These are phyloP conservation scores for Kluyveromyces nonfermentans DNA, from an alignment of 805 yeast species.

Conservation along the genomic window DNA sequence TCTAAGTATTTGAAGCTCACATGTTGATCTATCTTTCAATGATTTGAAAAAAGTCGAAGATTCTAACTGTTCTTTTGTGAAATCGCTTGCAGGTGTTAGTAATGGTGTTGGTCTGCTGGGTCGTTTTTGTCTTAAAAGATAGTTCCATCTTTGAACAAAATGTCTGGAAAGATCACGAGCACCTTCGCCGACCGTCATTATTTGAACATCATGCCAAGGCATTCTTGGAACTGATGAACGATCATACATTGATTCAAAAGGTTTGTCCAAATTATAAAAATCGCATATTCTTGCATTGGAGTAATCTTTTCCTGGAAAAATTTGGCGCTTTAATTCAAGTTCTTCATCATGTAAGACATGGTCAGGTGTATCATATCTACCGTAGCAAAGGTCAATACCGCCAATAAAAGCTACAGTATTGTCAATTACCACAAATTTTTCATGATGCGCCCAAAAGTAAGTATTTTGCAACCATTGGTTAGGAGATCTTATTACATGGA, in stretches of 20 bases:
- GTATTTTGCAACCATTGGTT: conserved; percentile 90
- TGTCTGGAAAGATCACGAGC: conserved; percentile 91
- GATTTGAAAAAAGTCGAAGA: conserved; percentile 35
- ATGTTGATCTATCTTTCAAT: conserved; percentile 59
- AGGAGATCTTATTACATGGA: conserved; percentile 89
- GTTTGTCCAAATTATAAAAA: conserved; percentile 69
- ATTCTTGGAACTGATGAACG: conserved; percentile 74
- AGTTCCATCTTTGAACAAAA: conserved; percentile 97
- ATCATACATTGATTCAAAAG: conserved; percentile 88
- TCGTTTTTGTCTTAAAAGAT: conserved; percentile 80
- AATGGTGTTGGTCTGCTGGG: conserved; percentile 92
- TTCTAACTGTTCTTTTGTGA: conserved; percentile 60
- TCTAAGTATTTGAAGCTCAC: conserved; percentile 84
- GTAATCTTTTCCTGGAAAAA: conserved; percentile 94
- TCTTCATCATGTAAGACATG: conserved; percentile 80
- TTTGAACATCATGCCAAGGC: conserved; percentile 99
- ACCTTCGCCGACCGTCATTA: conserved; percentile 88
- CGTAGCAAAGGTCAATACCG: conserved; percentile 92
- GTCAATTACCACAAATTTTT: conserved; percentile 79
- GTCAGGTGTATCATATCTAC: conserved; percentile 94
- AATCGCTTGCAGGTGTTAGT: conserved; percentile 85
- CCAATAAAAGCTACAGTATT: conserved; percentile 86
- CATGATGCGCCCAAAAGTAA: conserved; percentile 98
- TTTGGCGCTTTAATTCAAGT: conserved; percentile 39
- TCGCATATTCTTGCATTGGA: conserved; percentile 93